Conservation (phyloP, 2,329 filamentous ascomycete genomes). For the Claviceps lovelessii region DNA sequence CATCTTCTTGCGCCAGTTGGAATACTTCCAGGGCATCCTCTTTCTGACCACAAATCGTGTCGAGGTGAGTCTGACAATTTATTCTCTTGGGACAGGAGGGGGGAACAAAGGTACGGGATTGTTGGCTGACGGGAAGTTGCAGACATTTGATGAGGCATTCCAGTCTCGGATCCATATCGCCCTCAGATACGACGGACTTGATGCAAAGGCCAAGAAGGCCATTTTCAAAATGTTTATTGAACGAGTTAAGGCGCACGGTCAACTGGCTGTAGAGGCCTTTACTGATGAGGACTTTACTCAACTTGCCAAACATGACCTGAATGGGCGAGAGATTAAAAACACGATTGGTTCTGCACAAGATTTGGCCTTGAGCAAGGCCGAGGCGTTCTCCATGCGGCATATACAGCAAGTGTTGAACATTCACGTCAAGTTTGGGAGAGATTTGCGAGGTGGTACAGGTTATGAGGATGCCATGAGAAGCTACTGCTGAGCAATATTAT, state of each 20-base stretch:
- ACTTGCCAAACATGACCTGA: constrained; percentile 51
- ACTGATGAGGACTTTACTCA: constrained; percentile 51
- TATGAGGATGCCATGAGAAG: constrained; percentile 75
- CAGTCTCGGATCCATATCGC: constrained; percentile 79
- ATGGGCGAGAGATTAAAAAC: constrained; percentile 69
- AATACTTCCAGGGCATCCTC: constrained; percentile 85
- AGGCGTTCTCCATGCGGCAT: constrained; percentile 61
- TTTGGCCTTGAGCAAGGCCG: constrained; percentile 60
- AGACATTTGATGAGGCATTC: constrained; percentile 83
- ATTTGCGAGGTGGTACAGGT: constrained; percentile 66
- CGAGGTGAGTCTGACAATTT: constrained; percentile 28
- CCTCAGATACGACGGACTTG: constrained; percentile 63
- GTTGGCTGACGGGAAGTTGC: constrained; percentile 1
- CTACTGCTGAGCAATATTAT: constrained; percentile 38
- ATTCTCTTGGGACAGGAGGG: not conserved
- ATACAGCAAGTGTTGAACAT: constrained; percentile 75
- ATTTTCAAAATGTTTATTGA: constrained; percentile 79
- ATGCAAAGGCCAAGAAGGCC: constrained; percentile 54
- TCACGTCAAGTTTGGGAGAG: constrained; percentile 66
- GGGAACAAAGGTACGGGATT: not conserved
- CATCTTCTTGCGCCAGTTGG: constrained; percentile 72
- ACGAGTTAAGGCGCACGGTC: constrained; percentile 51
- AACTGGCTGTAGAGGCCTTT: constrained; percentile 45
- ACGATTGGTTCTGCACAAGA: constrained; percentile 71
- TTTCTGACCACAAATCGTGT: constrained; percentile 85